Evolutionary conservation across 805 yeast genomes (phyloP), one percentile per base, ranked within the genome.

Genomic region (Ogataea naganishii): DNA sequence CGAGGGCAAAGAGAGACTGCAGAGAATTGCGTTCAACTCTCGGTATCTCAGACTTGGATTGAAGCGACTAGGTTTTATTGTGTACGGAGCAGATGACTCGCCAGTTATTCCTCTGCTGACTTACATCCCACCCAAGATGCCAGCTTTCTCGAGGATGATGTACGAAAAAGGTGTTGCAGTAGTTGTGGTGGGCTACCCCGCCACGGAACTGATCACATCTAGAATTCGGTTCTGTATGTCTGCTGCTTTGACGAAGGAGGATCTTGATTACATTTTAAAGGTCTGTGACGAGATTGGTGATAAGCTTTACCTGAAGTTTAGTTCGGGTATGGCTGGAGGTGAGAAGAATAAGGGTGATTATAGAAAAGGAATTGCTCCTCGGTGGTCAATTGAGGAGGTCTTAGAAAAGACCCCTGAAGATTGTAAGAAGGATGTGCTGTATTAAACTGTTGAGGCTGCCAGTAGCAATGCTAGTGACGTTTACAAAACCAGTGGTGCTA

Each of bases 131-230:
- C 77, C 94, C 18, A 89, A 88, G 53, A 85, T 92, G 94, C 94
- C 95, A 16, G 86, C 89, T 0, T 73, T 86, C 38, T 80, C 95
- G 26, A 72, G 95, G 53, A 72, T 75, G 69, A 70, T 89, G 68
- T 71, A 80, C 44, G 74, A 71, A 40, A 65, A 74, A 56, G 81
- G 81, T 31, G 78, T 92, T 37, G 98, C 98, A 3, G 88, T 89
- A 28, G 99, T 92, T 20, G 79, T 89, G 39, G 97, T 89, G 25
- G 96, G 97, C 21, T 92, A 92, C 53, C 99, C 99, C 8, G 98
- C 98, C 1, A 89, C 97, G 0, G 95, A 95, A 20, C 67, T 92
- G 41, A 76, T 84, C 24, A 74, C 86, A 21, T 81, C 95, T 5
- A 75, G 98, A 60, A 86, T 85, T 17, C 75, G 99, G 56, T 74